A percentile compares a stretch with the other conserved stretches of the same genome.
Conservation (phyloP, 805 yeast species). For the Hanseniaspora guilliermondii region DNA sequence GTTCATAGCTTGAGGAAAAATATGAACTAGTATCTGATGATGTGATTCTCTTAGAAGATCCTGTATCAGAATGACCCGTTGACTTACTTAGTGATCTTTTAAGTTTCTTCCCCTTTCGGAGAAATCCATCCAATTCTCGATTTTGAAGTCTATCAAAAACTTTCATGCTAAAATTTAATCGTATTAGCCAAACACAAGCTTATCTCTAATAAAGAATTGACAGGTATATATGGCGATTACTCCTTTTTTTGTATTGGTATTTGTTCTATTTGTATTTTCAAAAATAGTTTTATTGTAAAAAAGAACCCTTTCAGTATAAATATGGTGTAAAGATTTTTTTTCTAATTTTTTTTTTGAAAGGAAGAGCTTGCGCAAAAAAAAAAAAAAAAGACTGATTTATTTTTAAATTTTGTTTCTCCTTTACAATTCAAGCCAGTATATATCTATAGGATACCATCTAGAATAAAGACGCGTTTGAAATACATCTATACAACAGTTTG, state of each 20-base stretch:
- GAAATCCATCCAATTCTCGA: neutral
- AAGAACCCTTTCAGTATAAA: no score
- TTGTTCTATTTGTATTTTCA: neutral
- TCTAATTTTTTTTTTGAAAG: no score
- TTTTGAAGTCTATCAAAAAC: neutral
- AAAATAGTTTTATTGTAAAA: no score
- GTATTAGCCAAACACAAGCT: no score
- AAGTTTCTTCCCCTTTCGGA: neutral
- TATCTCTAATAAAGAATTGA: neutral
- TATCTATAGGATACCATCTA: no score
- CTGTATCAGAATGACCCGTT: neutral
- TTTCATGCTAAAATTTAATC: neutral
- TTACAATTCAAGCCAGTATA: neutral
- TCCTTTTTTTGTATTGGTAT: no score
- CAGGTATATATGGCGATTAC: neutral
- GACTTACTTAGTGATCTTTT: neutral
- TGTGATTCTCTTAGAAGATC: neutral
- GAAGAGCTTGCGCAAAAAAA: no score
- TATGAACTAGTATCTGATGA: neutral
- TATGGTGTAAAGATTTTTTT: no score
- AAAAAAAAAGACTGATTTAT: no score
- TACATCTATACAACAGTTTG: neutral
- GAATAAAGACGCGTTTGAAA: neutral
- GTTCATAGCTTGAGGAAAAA: neutral
- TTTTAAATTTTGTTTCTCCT: neutral